These are phyloP conservation scores for Pisolithus sp. DNA, from an alignment of 768 basidiomycete species.

Conservation along the genomic window DNA sequence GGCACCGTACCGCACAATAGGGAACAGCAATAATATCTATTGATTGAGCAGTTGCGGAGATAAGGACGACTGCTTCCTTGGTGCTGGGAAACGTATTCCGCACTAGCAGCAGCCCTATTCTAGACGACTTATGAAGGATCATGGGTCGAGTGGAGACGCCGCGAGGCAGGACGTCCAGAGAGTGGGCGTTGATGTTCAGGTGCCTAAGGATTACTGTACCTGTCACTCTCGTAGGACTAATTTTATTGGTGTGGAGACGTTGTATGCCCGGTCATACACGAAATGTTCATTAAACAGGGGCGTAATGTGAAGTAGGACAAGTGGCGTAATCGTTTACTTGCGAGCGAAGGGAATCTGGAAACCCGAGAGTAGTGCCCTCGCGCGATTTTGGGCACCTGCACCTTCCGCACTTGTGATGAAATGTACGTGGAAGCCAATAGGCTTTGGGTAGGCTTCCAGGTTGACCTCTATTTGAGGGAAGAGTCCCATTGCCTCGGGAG, in stretches of 20 bases:
- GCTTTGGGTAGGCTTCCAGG: constrained; percentile 77
- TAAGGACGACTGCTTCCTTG: not conserved
- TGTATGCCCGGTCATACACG: not conserved
- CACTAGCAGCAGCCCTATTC: not conserved
- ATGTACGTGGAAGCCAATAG: constrained; percentile 90
- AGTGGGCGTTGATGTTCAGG: no score
- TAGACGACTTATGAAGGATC: no score
- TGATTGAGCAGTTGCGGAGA: constrained; percentile 4
- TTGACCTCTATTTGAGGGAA: constrained; percentile 98
- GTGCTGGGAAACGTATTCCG: no score
- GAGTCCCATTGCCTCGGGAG: constrained; percentile 75
- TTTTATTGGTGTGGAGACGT: no score
- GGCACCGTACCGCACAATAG: constrained; percentile 14
- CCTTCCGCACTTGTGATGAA: constrained; percentile 87
- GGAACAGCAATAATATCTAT: constrained; percentile 18
- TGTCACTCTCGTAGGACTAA: no score
- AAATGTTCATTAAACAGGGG: not conserved
- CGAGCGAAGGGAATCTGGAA: constrained; percentile 86
- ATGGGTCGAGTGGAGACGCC: no score
- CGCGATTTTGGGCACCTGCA: constrained; percentile 83
- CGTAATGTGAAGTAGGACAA: no score
- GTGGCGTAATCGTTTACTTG: constrained; percentile 16
- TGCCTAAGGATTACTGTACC: no score
- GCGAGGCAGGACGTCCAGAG: no score
- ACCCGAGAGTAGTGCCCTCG: constrained; percentile 80